Conservation (phyloP, 306 rosid species). For the Echinosophora koreensis region DNA sequence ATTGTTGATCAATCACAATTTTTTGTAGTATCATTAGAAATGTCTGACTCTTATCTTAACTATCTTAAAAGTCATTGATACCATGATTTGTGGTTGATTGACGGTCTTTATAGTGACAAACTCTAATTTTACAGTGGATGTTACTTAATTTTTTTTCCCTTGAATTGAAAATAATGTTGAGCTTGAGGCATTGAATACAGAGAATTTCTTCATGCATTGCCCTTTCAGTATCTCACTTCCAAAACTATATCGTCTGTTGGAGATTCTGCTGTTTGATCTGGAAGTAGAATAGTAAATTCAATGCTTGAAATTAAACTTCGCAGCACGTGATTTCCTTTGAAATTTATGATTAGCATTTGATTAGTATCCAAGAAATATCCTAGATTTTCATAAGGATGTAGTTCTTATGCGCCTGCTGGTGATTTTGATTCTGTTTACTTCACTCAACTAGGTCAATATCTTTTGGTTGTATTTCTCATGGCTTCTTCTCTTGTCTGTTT, state of each 20-base stretch:
- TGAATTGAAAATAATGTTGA: not conserved
- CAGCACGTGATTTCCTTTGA: not conserved
- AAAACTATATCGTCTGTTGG: not conserved
- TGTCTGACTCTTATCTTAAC: too few species aligned
- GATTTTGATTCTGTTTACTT: slow-evolving; percentile 15
- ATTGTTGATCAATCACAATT: too few species aligned
- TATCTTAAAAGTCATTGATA: too few species aligned
- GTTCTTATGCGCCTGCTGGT: not conserved
- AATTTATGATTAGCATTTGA: not conserved
- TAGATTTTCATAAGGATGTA: not conserved
- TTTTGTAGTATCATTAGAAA: too few species aligned
- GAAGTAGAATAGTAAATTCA: not conserved
- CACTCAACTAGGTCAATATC: not conserved
- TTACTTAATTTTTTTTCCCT: not conserved
- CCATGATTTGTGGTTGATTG: too few species aligned
- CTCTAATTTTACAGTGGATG: not conserved
- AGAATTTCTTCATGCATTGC: not conserved
- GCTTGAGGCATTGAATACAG: not conserved
- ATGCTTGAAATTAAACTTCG: not conserved
- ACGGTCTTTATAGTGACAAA: too few species aligned
- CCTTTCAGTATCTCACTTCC: not conserved
- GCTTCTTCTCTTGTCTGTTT: slow-evolving; percentile 1
- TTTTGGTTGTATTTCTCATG: not conserved
- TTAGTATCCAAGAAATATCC: not conserved
- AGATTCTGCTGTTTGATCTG: not conserved